Evolutionary conservation across 2,329 filamentous ascomycete species (phyloP).

Genomic region (Corynespora cassiicola): DNA sequence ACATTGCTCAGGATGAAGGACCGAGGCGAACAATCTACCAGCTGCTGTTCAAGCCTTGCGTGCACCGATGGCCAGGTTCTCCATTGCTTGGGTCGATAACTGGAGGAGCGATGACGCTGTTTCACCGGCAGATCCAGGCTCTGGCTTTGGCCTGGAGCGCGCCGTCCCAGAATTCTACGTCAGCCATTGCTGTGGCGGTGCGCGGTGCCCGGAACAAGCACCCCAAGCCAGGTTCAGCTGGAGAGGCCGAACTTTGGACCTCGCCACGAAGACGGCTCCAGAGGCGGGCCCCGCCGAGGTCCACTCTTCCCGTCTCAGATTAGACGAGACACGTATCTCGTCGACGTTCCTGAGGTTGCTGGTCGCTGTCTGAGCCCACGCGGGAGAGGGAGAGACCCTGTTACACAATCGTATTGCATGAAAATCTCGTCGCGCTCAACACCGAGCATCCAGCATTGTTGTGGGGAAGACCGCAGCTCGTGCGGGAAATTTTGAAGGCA

Average conservation of each 20-base stretch:
- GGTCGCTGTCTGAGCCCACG: slow-evolving; percentile 4
- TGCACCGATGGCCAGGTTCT: no score
- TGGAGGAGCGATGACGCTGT: no score
- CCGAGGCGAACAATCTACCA: slow-evolving; percentile 4
- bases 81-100: no score
- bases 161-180: no score
- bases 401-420: slow-evolving; percentile 28
- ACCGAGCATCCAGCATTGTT: slow-evolving; percentile 28
- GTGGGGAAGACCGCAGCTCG: slow-evolving; percentile 32
- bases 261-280: slow-evolving; percentile 35
- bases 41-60: no score
- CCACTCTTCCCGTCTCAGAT: slow-evolving; percentile 40
- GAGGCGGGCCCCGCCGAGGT: slow-evolving; percentile 36
- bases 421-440: slow-evolving; percentile 23
- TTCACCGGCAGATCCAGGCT: no score
- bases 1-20: slow-evolving; percentile 1
- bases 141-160: no score
- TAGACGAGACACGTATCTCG: slow-evolving; percentile 31
- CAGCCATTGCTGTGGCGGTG: slow-evolving; percentile 27
- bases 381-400: slow-evolving; percentile 25
- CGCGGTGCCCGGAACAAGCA: no score
- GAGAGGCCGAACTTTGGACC: slow-evolving; percentile 16
- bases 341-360: slow-evolving; percentile 11
- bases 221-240: no score
- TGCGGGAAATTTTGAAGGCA: slow-evolving; percentile 2